Conservation (phyloP, 495 filamentous ascomycete species). For the Parathielavia hyrcaniae region DNA sequence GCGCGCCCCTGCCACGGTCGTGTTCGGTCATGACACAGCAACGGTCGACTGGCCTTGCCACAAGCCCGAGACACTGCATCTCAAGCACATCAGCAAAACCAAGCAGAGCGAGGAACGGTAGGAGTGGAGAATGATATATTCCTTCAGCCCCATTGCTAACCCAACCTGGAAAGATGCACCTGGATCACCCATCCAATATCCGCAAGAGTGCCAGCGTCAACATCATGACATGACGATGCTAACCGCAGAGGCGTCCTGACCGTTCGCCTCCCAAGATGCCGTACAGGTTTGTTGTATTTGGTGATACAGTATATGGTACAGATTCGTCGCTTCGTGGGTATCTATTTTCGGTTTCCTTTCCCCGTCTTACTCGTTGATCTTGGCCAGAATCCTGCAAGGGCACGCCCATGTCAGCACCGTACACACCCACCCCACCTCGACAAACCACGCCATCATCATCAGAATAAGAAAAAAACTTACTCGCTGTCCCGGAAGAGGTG, state of each 20-base stretch:
- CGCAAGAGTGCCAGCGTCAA: background rate
- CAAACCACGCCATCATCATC: background rate
- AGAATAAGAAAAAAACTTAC: slow-evolving; percentile 50
- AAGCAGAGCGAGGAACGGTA: background rate
- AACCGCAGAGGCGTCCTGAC: slow-evolving; percentile 1
- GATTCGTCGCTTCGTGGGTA: slow-evolving; percentile 33
- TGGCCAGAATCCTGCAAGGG: slow-evolving; percentile 63
- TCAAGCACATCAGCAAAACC: background rate
- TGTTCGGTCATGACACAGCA: background rate
- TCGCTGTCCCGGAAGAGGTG: slow-evolving; percentile 94
- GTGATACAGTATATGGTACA: slow-evolving; percentile 32
- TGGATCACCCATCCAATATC: background rate
- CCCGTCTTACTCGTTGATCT: slow-evolving; percentile 76
- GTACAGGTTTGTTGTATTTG: slow-evolving; percentile 20
- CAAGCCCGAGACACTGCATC: background rate
- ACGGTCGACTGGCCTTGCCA: too few relatives aligned
- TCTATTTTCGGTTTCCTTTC: slow-evolving; percentile 27
- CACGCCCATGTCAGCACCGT: slow-evolving; percentile 25
- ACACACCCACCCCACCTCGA: background rate
- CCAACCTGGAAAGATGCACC: background rate
- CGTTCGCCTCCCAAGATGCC: background rate
- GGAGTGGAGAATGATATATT: slow-evolving; percentile 14
- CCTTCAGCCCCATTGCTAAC: background rate
- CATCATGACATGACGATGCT: slow-evolving; percentile 14
- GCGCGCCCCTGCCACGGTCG: too few relatives aligned